phyloP scores from a whole-genome alignment of 169 alveolate genomes.

The Plasmodium ovale region DNA sequence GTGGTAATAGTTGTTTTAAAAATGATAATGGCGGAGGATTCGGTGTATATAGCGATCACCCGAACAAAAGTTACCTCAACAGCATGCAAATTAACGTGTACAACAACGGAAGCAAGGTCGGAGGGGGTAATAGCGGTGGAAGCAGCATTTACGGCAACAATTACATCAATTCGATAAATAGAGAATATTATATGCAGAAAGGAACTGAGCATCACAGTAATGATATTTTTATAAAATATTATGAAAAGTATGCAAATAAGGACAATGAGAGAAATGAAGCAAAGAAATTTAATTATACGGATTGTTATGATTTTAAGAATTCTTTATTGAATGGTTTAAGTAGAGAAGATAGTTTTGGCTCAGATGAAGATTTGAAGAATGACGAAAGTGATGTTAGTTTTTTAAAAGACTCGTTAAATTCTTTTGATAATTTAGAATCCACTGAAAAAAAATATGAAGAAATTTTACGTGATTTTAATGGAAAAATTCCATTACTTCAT shows the following conservation, averaged over 20 bases:
- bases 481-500: conserved; percentile 76
- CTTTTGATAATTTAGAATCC: conserved; percentile 76
- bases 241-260: conserved; percentile 55
- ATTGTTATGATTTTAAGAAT: conserved; percentile 74
- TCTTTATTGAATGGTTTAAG: conserved; percentile 48
- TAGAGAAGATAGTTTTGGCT: conserved; percentile 45
- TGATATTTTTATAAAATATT: conserved; percentile 67
- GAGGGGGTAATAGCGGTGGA: conserved; percentile 10
- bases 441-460: conserved; percentile 76
- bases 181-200: conserved; percentile 22
- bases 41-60: conserved; percentile 3
- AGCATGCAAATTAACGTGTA: conserved; percentile 34
- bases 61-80: conserved; percentile 8
- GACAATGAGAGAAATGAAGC: conserved; percentile 44
- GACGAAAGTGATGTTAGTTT: conserved; percentile 38
- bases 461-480: conserved; percentile 70
- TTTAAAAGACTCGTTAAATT: conserved; percentile 49
- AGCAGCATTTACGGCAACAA: conserved; percentile 13
- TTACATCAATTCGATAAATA: conserved; percentile 58
- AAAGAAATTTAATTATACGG: conserved; percentile 75
- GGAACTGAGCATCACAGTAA: conserved; percentile 29
- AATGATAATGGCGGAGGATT: conserved; percentile 34
- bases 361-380: conserved; percentile 54
- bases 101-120: conserved; percentile 11
- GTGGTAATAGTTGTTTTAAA: conserved; percentile 66